Evolutionary conservation across 768 basidiomycete genomes (phyloP), one percentile per base, ranked within the genome.

Genomic region (Lactarius akahatsu): DNA sequence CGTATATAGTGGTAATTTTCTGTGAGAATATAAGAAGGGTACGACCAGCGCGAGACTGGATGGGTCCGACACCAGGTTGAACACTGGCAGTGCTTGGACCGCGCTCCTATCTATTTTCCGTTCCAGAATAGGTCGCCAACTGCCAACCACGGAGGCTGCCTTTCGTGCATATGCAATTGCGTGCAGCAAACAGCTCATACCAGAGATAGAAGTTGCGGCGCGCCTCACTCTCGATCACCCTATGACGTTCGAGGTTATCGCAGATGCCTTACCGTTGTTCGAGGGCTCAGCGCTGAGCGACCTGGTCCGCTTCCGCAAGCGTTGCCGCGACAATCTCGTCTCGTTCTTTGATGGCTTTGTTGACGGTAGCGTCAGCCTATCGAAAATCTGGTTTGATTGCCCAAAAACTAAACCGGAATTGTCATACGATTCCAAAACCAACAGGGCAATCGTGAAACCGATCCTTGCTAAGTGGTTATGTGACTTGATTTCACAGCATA

Each of bases 121-220:
- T 34, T 15, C 57, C 57, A 8, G 5, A 5, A 55, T 64, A n/a
- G 20, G 20, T n/a, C 45, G 10, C 20, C 45, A n/a, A 45, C 3
- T 45, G n/a, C 45, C 20, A n/a, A 43, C 36, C 45, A 59, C 60
- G 58, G 38, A 38, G 62, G 8, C 10, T 30, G 64, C 70, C 0
- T 45, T 47, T 23, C 47, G 3, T 47, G n/a, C 47, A 4, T 47
- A 47, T 23, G 10, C 47, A 11, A 9, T 61, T 61, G 26, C 67
- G 8, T 64, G 57, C 23, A 16, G 50, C 9, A 18, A 43, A 15
- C 52, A 38, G 55, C 55, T 56, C 55, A 30, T 56, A 3, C 55
- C 55, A 2, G 55, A 56, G 32, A 34, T 34, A 15, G 32, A 56
- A 32, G 3, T 16, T 18, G 1, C 32, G 13, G 55, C 30, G 9